Conservation (phyloP, 2,329 filamentous ascomycete species). For the Cladobotryum protrusum region DNA sequence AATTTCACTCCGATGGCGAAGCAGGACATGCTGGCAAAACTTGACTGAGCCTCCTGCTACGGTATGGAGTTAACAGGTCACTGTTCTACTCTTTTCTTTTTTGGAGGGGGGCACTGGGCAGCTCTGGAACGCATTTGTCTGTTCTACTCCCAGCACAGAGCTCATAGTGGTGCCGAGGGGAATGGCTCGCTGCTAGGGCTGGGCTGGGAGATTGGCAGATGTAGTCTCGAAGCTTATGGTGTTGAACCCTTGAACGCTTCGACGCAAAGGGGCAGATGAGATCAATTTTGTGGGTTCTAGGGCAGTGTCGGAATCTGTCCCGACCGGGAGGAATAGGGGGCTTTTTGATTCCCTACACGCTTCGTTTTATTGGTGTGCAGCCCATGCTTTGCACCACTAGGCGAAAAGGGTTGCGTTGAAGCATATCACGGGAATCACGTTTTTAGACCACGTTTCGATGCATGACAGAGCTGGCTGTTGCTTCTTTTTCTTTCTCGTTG, state of each 20-base stretch:
- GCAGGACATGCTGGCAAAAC: slow-evolving; percentile 94
- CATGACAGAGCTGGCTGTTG: slow-evolving; percentile 44
- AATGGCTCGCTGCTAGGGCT: slow-evolving; percentile 23
- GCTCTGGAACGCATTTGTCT: slow-evolving; percentile 24
- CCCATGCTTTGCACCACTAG: slow-evolving; percentile 19
- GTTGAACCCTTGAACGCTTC: slow-evolving; percentile 11
- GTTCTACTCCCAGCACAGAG: slow-evolving; percentile 24
- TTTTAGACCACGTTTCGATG: slow-evolving; percentile 45
- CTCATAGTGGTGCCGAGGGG: slow-evolving; percentile 23
- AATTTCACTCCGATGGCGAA: slow-evolving; percentile 86
- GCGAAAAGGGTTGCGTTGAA: slow-evolving; percentile 26
- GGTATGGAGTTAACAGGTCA: slow-evolving; percentile 27
- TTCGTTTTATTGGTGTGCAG: slow-evolving; percentile 20
- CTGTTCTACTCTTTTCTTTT: slow-evolving; percentile 21
- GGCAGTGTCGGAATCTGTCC: slow-evolving; percentile 26
- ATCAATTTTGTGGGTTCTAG: slow-evolving; percentile 22
- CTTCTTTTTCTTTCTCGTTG: slow-evolving; percentile 34
- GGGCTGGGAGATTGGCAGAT: slow-evolving; percentile 23
- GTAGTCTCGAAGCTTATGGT: slow-evolving; percentile 22
- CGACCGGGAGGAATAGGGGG: slow-evolving; percentile 20
- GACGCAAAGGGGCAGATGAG: slow-evolving; percentile 15
- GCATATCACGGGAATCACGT: slow-evolving; percentile 32
- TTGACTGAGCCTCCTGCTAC: slow-evolving; percentile 63
- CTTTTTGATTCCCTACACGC: slow-evolving; percentile 20
- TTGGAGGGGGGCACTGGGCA: slow-evolving; percentile 21